A percentile compares a stretch with the other conserved stretches of the same genome.
These are phyloP conservation scores for Gamsiella multidivaricata DNA, from an alignment of 192 early-diverging fungal species.

Conservation along the genomic window DNA sequence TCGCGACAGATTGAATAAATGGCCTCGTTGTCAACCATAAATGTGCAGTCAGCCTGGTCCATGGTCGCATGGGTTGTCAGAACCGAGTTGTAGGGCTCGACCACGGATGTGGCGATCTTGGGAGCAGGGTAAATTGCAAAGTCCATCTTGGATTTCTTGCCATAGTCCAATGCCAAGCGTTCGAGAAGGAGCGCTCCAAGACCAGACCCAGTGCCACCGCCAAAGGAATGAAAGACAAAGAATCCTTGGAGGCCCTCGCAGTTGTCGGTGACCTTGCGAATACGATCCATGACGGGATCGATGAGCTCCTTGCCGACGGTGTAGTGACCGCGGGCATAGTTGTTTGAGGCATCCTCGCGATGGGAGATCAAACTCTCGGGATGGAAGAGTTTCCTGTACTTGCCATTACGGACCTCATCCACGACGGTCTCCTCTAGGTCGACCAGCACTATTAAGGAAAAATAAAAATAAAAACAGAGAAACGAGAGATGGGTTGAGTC, in stretches of 20 bases:
- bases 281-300: constrained; percentile 94
- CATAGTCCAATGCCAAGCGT: constrained; percentile 99
- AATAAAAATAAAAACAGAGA: not conserved
- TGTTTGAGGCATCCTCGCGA: constrained; percentile 99
- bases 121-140: constrained; percentile 99
- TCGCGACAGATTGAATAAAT: constrained; percentile 99
- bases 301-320: constrained; percentile 99
- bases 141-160: constrained; percentile 99
- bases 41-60: constrained; percentile 98
- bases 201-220: constrained; percentile 99
- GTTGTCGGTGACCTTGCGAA: constrained; percentile 97
- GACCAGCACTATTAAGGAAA: constrained; percentile 82
- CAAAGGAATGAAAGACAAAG: constrained; percentile 99
- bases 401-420: constrained; percentile 98
- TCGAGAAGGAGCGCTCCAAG: constrained; percentile 98
- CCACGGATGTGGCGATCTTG: constrained; percentile 95
- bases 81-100: constrained; percentile 99
- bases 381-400: constrained; percentile 85
- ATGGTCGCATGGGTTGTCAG: constrained; percentile 99
- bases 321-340: constrained; percentile 99
- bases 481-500: not conserved
- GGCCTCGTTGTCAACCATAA: constrained; percentile 99
- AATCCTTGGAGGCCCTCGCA: constrained; percentile 99
- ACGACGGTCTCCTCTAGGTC: constrained; percentile 96
- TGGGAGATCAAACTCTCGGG: constrained; percentile 98